Evolutionary conservation across 805 yeast species (phyloP).

Genomic region (Pichia sporocuriosa): DNA sequence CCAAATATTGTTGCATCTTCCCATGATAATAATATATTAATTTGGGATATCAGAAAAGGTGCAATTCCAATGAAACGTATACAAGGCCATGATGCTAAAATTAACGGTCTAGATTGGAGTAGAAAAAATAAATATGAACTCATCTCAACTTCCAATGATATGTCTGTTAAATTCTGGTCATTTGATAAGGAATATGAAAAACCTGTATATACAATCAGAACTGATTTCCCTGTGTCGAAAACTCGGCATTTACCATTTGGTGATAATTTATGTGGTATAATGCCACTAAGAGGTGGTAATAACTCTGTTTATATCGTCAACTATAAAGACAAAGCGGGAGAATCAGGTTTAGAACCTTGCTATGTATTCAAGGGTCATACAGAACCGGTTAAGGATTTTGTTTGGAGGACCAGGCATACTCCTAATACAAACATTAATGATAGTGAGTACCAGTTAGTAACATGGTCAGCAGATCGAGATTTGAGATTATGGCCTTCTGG

Average conservation of each 20-base stretch:
- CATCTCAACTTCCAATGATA: conserved; percentile 82
- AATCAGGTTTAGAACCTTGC: conserved; percentile 41
- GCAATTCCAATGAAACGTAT: conserved; percentile 64
- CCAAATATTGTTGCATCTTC: conserved; percentile 76
- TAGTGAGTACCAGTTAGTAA: conserved; percentile 82
- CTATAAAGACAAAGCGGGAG: conserved; percentile 33
- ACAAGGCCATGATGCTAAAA: conserved; percentile 74
- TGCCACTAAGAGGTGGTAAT: conserved; percentile 86
- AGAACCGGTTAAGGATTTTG: conserved; percentile 79
- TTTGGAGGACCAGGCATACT: conserved; percentile 69
- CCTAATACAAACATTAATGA: conserved; percentile 43
- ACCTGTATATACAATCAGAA: conserved; percentile 54
- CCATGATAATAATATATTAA: conserved; percentile 70
- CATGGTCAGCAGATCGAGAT: conserved; percentile 91
- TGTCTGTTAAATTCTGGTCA: conserved; percentile 80
- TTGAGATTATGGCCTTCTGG: conserved; percentile 72
- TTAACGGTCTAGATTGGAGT: conserved; percentile 85
- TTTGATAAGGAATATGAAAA: conserved; percentile 33
- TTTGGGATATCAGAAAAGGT: conserved; percentile 89
- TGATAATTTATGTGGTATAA: conserved; percentile 67
- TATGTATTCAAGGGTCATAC: conserved; percentile 72
- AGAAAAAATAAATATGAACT: conserved; percentile 51
- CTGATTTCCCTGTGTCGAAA: conserved; percentile 83
- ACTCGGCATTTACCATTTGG: conserved; percentile 91
- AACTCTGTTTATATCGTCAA: conserved; percentile 54